phyloP scores from a whole-genome alignment of 352 stramenopile genomes.

The Phytophthora palmivora region DNA sequence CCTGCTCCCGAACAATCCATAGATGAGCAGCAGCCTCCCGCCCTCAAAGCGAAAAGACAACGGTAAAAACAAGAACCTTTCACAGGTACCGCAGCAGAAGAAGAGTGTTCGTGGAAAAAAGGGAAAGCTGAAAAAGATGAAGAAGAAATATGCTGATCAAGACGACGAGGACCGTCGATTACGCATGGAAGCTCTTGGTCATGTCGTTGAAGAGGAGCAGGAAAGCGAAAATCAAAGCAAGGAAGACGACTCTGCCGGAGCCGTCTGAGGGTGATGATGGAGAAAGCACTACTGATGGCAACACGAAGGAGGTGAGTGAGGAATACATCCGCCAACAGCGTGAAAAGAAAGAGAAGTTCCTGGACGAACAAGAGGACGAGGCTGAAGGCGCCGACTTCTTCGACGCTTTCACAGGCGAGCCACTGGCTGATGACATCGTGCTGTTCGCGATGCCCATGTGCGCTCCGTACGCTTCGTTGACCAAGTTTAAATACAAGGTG shows the following conservation, averaged over 20 bases:
- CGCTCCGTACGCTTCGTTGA: slow-evolving; percentile 86
- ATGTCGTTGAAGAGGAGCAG: slow-evolving; percentile 51
- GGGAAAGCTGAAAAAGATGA: slow-evolving; percentile 95
- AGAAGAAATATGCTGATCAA: slow-evolving; percentile 98
- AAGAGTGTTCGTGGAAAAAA: slow-evolving; percentile 92
- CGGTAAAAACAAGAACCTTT: slow-evolving; percentile 39
- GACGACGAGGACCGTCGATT: slow-evolving; percentile 95
- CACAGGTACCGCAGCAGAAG: slow-evolving; percentile 15
- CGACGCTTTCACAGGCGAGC: slow-evolving; percentile 84
- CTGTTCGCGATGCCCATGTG: slow-evolving; percentile 93
- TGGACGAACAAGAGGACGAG: slow-evolving; percentile 88
- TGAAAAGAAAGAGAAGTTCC: slow-evolving; percentile 84
- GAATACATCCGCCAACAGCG: slow-evolving; percentile 78
- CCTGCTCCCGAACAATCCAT: slow-evolving; percentile 21
- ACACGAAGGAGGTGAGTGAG: slow-evolving; percentile 40
- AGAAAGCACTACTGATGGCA: slow-evolving; percentile 1
- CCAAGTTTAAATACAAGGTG: slow-evolving; percentile 93
- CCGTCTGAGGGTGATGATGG: slow-evolving; percentile 26
- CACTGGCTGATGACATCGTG: slow-evolving; percentile 83
- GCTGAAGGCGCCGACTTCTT: slow-evolving; percentile 83
- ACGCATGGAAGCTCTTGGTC: slow-evolving; percentile 92
- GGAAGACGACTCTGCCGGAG: slow-evolving; percentile 32
- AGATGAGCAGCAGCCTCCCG: slow-evolving; percentile 20
- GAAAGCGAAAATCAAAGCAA: slow-evolving; percentile 27
- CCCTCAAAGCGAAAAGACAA: slow-evolving; percentile 18